Conservation (phyloP, 495 filamentous ascomycete species). For the Penicillium bovifimosum region DNA sequence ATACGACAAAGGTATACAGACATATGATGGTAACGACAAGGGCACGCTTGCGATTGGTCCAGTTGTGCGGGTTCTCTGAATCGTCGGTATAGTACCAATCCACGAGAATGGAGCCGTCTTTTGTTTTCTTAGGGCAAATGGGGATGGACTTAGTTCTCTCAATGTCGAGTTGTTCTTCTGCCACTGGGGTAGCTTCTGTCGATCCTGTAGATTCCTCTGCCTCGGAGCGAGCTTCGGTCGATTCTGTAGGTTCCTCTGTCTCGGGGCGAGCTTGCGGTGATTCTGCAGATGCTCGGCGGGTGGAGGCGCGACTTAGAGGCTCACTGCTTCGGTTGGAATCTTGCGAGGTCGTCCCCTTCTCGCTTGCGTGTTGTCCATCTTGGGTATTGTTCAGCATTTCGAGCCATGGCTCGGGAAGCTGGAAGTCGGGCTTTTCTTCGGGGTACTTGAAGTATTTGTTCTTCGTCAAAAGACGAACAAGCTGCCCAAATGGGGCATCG, state of each 20-base stretch:
- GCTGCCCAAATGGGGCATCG: slow-evolving; percentile 50
- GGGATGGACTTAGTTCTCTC: slow-evolving; percentile 44
- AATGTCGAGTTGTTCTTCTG: slow-evolving; percentile 28
- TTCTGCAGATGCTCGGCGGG: slow-evolving; percentile 17
- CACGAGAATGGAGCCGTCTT: slow-evolving; percentile 39
- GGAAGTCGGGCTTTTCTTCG: slow-evolving; percentile 48
- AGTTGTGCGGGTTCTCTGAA: slow-evolving; percentile 51
- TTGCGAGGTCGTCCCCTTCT: slow-evolving; percentile 3
- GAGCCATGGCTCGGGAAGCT: slow-evolving; percentile 44
- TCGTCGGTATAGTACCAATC: slow-evolving; percentile 54
- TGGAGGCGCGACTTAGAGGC: slow-evolving; percentile 11
- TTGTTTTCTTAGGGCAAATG: slow-evolving; percentile 39
- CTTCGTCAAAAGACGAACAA: slow-evolving; percentile 44
- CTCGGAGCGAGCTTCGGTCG: slow-evolving; percentile 36
- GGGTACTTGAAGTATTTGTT: slow-evolving; percentile 50
- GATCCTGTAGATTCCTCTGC: slow-evolving; percentile 30
- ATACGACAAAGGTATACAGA: slow-evolving; percentile 35
- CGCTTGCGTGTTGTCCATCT: not conserved
- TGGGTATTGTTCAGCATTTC: slow-evolving; percentile 13
- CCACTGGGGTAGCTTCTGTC: slow-evolving; percentile 36
- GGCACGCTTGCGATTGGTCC: slow-evolving; percentile 32
- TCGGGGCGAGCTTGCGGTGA: slow-evolving; percentile 38
- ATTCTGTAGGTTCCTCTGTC: slow-evolving; percentile 30
- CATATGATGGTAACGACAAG: slow-evolving; percentile 25
- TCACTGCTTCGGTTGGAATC: slow-evolving; percentile 3